These are phyloP conservation scores for Cystofilobasidium macerans DNA, from an alignment of 768 basidiomycete species.

Conservation along the genomic window DNA sequence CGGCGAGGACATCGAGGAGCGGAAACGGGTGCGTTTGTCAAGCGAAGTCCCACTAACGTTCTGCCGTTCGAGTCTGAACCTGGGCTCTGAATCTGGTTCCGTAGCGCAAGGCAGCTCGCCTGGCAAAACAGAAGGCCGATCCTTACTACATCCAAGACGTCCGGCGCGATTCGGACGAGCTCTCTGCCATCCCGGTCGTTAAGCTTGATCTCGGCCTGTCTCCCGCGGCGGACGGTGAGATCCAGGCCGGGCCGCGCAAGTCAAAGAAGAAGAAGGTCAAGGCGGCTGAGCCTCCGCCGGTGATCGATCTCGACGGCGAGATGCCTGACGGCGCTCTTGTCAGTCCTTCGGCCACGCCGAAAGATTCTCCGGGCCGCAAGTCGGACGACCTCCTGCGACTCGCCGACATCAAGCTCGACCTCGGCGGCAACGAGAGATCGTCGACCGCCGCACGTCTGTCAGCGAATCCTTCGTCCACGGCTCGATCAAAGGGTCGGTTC, in stretches of 20 bases:
- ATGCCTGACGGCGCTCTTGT: constrained; percentile 53
- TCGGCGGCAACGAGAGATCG: background rate
- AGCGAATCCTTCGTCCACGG: background rate
- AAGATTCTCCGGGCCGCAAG: background rate
- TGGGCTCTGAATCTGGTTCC: constrained; percentile 27
- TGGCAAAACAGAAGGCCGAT: constrained; percentile 68
- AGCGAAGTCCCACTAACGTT: background rate
- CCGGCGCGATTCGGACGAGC: constrained; percentile 44
- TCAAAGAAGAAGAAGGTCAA: background rate
- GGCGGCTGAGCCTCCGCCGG: constrained; percentile 26
- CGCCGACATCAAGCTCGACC: constrained; percentile 6
- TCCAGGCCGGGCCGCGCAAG: background rate
- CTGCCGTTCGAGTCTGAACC: constrained; percentile 29
- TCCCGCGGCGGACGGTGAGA: background rate
- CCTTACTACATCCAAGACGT: constrained; percentile 65
- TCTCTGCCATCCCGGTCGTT: constrained; percentile 90
- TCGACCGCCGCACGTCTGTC: background rate
- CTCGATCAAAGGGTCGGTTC: background rate
- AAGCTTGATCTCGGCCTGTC: constrained; percentile 47
- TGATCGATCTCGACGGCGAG: constrained; percentile 61
- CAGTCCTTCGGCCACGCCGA: background rate
- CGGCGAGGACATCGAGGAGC: constrained; percentile 42
- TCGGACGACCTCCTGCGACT: background rate
- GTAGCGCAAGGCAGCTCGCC: constrained; percentile 63
- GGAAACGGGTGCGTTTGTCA: constrained; percentile 42